Base-by-base conservation (phyloP, 441 rosid species). In the Mallotus japonicus region DNA sequence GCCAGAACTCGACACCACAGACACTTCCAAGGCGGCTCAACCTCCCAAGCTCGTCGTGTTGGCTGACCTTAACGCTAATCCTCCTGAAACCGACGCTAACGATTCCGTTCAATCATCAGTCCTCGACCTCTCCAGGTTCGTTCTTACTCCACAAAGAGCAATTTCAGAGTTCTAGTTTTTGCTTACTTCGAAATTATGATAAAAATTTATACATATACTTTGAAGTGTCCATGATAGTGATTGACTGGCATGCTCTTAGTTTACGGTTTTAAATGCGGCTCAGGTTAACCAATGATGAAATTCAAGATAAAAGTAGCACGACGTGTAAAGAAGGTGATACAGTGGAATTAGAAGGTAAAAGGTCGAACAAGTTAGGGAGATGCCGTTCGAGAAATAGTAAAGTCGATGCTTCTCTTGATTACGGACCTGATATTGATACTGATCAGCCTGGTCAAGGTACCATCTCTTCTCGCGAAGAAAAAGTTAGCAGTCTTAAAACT, bases 401-500 rank as follows among this genome's bases (percentile, higher is more conserved):
- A 84, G 56, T 75, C 13, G 99, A 92, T 62, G 82, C 81, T 17
- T 81, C 89, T 67, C 80, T 85, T 70, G 99, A 90, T 62, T 86
- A 73, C 75, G 97, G 92, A 75, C 89, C 77, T 73, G 97, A 91
- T 75, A 88, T 71, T 1, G 99, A 90, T 67, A 86, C 85, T 62
- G 99, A 92, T 71, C 92, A 79, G 77, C 83, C 82, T 70, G 80
- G 83, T 73, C 97, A 86, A 76, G 92, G 86, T 6, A 77, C 85
- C 77, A 46, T 87, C 62, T 87, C 91, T 2, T 85, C 91, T 42
- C 92, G 96, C 6, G 99, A 95, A 75, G 99, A 95, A 83, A 95
- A 90, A 85, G 88, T 95, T 68, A 92, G 96, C 91, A 95, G 90
- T 81, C 96, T 95, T 68, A 95, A 92, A 83, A 95, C 94, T 37